A percentile compares a stretch with the other conserved stretches of the same genome.
These are phyloP conservation scores for Heritiera littoralis DNA, from an alignment of 345 rosid species.

Conservation along the genomic window DNA sequence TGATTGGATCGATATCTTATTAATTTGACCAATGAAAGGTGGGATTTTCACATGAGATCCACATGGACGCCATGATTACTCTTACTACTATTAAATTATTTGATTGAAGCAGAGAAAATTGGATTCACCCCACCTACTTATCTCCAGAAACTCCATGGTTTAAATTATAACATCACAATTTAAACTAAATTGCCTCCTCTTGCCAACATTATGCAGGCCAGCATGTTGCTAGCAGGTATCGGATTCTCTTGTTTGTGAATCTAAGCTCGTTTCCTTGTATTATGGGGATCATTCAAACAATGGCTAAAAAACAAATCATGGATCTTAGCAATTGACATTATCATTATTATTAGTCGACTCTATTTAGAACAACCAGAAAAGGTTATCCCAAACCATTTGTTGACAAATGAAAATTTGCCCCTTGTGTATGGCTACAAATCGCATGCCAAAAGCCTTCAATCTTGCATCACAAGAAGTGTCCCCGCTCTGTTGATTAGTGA, in stretches of 20 bases:
- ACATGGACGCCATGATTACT: not conserved
- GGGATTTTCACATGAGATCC: not conserved
- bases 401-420: not conserved
- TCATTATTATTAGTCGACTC: not conserved
- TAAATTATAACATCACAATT: not conserved
- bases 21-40: too few species aligned
- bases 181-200: not conserved
- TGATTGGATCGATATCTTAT: too few species aligned
- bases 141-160: not conserved
- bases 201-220: not conserved
- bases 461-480: not conserved
- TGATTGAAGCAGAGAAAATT: not conserved
- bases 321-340: not conserved
- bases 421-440: not conserved
- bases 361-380: not conserved
- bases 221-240: conserved; percentile 4
- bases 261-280: not conserved
- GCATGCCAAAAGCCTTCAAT: conserved; percentile 12
- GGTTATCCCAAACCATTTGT: not conserved
- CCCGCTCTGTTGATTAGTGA: not conserved
- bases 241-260: conserved; percentile 4
- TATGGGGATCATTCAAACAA: not conserved
- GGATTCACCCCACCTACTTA: not conserved
- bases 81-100: not conserved
- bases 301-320: not conserved